phyloP scores from a whole-genome alignment of 441 rosid species.

The Sinapis alba region DNA sequence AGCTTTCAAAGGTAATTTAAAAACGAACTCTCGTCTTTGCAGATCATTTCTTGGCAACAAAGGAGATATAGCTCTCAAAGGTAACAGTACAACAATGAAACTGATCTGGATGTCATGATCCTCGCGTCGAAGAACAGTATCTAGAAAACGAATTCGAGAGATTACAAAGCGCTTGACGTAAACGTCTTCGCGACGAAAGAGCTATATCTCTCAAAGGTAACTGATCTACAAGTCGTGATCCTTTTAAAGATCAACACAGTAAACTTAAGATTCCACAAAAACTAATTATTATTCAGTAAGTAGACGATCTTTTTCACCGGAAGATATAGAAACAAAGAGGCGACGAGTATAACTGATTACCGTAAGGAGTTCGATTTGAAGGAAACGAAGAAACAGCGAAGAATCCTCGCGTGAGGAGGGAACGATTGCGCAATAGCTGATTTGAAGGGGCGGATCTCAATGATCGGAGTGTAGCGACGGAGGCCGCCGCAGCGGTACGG shows the following conservation, averaged over 20 bases:
- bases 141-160: background rate
- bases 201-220: background rate
- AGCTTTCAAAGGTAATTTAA: background rate
- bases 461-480: slow-evolving; percentile 43
- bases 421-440: slow-evolving; percentile 35
- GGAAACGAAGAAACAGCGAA: slow-evolving; percentile 46
- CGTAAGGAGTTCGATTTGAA: slow-evolving; percentile 38
- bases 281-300: background rate
- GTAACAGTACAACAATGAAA: background rate
- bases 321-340: slow-evolving; percentile 1
- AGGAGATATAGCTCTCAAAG: background rate
- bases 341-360: slow-evolving; percentile 12
- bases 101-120: background rate
- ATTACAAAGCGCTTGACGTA: background rate
- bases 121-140: background rate
- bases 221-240: background rate
- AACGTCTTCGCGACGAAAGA: background rate
- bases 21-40: background rate
- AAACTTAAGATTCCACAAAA: background rate
- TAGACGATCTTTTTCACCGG: background rate
- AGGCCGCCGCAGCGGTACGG: slow-evolving; percentile 46
- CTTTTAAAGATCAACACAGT: background rate
- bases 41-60: background rate
- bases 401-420: slow-evolving; percentile 47
- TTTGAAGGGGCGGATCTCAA: slow-evolving; percentile 36